Conservation (phyloP, 169 alveolate genomes). For the Eimeria necatrix region DNA sequence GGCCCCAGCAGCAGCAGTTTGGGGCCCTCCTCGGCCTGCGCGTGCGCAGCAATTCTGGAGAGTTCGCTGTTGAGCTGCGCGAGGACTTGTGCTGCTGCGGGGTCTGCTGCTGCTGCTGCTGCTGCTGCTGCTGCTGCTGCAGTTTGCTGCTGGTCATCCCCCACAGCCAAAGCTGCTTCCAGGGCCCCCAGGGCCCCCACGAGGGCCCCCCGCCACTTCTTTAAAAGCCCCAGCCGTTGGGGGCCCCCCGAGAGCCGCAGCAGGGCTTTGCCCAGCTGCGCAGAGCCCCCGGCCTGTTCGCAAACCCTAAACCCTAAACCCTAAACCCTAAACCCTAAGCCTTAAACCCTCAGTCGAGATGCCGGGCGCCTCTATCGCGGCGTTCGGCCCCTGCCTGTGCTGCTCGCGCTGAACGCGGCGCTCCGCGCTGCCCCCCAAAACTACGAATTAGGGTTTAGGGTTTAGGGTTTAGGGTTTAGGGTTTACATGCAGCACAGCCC, state of each 20-base stretch:
- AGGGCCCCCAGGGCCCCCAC: slow-evolving; percentile 35
- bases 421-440: no score
- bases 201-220: not conserved
- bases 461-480: slow-evolving; percentile 45
- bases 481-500: slow-evolving; percentile 53
- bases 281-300: slow-evolving; percentile 38
- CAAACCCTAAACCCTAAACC: slow-evolving; percentile 32
- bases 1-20: slow-evolving; percentile 28
- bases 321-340: not conserved
- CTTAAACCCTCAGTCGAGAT: not conserved
- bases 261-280: slow-evolving; percentile 42
- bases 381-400: no score
- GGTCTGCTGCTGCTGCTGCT: slow-evolving; percentile 11
- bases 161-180: slow-evolving; percentile 51
- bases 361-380: no score
- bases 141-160: slow-evolving; percentile 50
- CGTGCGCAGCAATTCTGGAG: not conserved
- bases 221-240: not conserved
- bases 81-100: not conserved
- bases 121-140: slow-evolving; percentile 49
- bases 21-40: not conserved
- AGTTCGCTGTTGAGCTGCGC: not conserved
- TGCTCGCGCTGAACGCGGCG: no score
- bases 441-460: slow-evolving; percentile 45
- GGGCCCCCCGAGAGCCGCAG: slow-evolving; percentile 9